Evolutionary conservation across 495 filamentous ascomycete species (phyloP).

Genomic region (Xylaria grammica): DNA sequence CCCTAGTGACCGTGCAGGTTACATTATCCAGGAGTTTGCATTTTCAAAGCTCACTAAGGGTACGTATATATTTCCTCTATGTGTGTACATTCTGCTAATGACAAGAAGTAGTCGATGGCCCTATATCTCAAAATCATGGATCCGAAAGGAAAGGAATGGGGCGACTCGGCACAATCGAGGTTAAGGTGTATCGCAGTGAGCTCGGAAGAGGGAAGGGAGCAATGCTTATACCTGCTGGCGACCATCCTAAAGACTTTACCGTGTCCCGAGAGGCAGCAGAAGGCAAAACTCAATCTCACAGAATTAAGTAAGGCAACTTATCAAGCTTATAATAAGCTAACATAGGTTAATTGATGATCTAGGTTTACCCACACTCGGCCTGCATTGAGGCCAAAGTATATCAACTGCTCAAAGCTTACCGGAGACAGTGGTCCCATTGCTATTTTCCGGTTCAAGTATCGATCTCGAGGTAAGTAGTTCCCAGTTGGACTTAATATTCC

Average conservation of each 20-base stretch:
- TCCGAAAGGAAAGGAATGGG: not conserved
- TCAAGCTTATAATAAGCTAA: too few relatives aligned
- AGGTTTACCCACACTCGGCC: not conserved
- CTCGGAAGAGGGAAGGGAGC: not conserved
- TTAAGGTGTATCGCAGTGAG: not conserved
- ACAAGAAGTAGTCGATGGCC: not conserved
- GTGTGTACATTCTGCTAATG: not conserved
- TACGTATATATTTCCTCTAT: slow-evolving; percentile 1
- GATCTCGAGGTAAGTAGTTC: slow-evolving; percentile 11
- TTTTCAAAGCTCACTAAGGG: slow-evolving; percentile 4
- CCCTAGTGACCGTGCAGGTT: not conserved
- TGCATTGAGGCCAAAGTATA: not conserved
- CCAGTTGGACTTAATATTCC: not conserved
- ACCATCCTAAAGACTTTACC: slow-evolving; percentile 1
- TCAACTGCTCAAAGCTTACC: not conserved
- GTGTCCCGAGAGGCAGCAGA: not conserved
- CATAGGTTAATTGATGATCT: not conserved
- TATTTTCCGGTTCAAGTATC: slow-evolving; percentile 16
- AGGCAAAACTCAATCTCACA: not conserved
- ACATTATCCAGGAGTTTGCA: slow-evolving; percentile 1
- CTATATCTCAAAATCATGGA: not conserved
- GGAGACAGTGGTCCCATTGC: not conserved
- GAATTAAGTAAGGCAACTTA: slow-evolving; percentile 1
- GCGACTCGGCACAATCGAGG: slow-evolving; percentile 10
- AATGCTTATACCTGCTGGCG: not conserved